Percentiles rank a stretch among this genome's conserved stretches.
phyloP scores from a whole-genome alignment of 2,329 filamentous ascomycete genomes.

The Penicillium sp. region DNA sequence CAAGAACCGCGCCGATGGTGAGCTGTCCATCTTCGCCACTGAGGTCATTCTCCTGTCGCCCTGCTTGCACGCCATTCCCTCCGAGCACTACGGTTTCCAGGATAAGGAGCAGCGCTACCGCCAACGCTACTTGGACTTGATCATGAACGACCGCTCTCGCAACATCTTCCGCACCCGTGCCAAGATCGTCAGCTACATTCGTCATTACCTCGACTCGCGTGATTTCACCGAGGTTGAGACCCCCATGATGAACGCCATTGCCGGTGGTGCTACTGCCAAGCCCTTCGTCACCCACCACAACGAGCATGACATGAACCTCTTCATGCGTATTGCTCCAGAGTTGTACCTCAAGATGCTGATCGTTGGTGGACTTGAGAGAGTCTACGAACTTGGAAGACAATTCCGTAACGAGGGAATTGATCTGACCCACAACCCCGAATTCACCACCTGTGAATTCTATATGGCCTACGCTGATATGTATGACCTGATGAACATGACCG shows the following conservation, averaged over 20 bases:
- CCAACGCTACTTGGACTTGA: constrained; percentile 90
- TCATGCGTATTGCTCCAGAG: constrained; percentile 92
- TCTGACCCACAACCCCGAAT: constrained; percentile 96
- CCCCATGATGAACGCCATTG: constrained; percentile 95
- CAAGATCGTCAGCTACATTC: constrained; percentile 86
- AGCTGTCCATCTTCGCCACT: constrained; percentile 89
- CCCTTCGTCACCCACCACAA: constrained; percentile 97
- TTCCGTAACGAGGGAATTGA: constrained; percentile 94
- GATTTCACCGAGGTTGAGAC: constrained; percentile 96
- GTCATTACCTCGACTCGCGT: constrained; percentile 80
- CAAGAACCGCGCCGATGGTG: constrained; percentile 84
- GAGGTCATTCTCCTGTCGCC: constrained; percentile 85
- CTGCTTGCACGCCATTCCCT: constrained; percentile 84
- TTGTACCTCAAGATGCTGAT: constrained; percentile 95
- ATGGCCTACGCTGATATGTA: constrained; percentile 90
- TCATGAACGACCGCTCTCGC: constrained; percentile 89
- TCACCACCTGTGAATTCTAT: constrained; percentile 98
- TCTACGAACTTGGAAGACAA: constrained; percentile 93
- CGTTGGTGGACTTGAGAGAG: constrained; percentile 88
- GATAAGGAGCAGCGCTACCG: constrained; percentile 92
- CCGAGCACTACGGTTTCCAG: constrained; percentile 89
- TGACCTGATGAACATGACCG: constrained; percentile 86
- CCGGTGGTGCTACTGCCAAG: constrained; percentile 91
- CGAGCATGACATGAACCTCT: constrained; percentile 91
- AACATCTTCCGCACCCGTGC: constrained; percentile 82